These are phyloP conservation scores for Nemania serpens DNA, from an alignment of 2,329 filamentous ascomycete genomes.

Conservation along the genomic window DNA sequence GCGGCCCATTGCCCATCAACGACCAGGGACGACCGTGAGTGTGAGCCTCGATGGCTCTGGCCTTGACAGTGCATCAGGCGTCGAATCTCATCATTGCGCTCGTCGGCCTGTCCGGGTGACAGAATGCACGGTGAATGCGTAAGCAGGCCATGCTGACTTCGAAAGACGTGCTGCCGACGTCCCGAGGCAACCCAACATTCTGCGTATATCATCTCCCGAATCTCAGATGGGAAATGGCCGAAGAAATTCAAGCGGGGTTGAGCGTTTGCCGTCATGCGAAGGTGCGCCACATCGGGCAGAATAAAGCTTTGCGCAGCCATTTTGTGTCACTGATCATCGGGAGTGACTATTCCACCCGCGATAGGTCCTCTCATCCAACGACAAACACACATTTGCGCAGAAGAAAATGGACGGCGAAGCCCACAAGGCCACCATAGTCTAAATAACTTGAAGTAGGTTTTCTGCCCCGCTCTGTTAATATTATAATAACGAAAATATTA, in stretches of 20 bases:
- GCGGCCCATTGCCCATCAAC: conserved; percentile 26
- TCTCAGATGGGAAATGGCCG: conserved; percentile 29
- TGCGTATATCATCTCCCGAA: conserved; percentile 31
- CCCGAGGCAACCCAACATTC: conserved; percentile 32
- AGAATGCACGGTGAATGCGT: conserved; percentile 33
- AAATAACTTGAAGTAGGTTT: background rate
- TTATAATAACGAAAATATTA: background rate
- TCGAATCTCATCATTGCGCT: conserved; percentile 28
- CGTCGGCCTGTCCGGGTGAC: conserved; percentile 20
- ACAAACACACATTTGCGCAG: no score
- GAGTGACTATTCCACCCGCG: no score
- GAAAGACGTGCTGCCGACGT: conserved; percentile 29
- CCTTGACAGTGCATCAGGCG: conserved; percentile 18
- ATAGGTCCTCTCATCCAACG: no score
- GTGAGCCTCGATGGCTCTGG: conserved; percentile 12
- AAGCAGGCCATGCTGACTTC: conserved; percentile 7
- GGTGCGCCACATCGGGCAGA: conserved; percentile 4
- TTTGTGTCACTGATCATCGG: no score
- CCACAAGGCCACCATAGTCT: background rate
- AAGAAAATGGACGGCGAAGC: background rate
- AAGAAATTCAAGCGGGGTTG: conserved; percentile 31
- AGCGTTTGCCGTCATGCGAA: conserved; percentile 17
- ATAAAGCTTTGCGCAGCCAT: background rate
- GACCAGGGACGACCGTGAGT: conserved; percentile 16
- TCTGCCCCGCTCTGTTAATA: background rate